Evolutionary conservation across 2,329 filamentous ascomycete species (phyloP).

Genomic region (Exophiala bonariae): DNA sequence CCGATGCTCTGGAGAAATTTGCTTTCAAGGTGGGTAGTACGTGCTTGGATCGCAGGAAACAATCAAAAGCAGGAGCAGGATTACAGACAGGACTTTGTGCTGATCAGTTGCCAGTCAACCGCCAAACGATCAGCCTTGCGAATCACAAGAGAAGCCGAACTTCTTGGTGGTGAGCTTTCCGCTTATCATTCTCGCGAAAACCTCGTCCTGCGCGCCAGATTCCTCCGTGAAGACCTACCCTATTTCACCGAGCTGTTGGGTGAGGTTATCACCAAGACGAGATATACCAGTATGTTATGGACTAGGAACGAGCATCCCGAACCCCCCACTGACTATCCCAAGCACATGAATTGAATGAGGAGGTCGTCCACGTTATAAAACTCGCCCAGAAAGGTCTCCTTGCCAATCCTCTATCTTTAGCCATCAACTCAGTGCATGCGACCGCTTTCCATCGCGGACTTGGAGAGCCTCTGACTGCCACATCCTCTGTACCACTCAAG

Average conservation of each 20-base stretch:
- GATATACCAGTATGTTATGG: slow-evolving; percentile 65
- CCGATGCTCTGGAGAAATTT: slow-evolving; percentile 88
- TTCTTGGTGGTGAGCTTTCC: slow-evolving; percentile 86
- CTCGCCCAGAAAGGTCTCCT: slow-evolving; percentile 74
- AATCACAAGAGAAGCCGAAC: slow-evolving; percentile 92
- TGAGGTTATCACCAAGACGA: slow-evolving; percentile 85
- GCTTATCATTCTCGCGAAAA: slow-evolving; percentile 92
- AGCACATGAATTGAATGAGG: slow-evolving; percentile 91
- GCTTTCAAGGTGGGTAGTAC: slow-evolving; percentile 93
- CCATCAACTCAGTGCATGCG: slow-evolving; percentile 81
- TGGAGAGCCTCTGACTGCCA: slow-evolving; percentile 73
- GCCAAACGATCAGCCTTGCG: slow-evolving; percentile 83
- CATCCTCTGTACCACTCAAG: slow-evolving; percentile 70
- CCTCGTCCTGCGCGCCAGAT: slow-evolving; percentile 87
- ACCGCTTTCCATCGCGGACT: slow-evolving; percentile 93
- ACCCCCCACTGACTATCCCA: slow-evolving; percentile 16
- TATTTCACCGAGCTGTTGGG: slow-evolving; percentile 96
- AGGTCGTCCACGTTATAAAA: slow-evolving; percentile 75
- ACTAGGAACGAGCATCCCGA: neutral
- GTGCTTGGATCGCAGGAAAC: too few species aligned
- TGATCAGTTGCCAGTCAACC: slow-evolving; percentile 65
- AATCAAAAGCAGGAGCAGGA: too few species aligned
- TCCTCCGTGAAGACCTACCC: slow-evolving; percentile 91
- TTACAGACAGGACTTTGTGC: too few species aligned
- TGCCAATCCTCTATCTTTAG: slow-evolving; percentile 64